These are phyloP conservation scores for Gonapodya sp. DNA, from an alignment of 192 early-diverging fungal genomes.

Conservation along the genomic window DNA sequence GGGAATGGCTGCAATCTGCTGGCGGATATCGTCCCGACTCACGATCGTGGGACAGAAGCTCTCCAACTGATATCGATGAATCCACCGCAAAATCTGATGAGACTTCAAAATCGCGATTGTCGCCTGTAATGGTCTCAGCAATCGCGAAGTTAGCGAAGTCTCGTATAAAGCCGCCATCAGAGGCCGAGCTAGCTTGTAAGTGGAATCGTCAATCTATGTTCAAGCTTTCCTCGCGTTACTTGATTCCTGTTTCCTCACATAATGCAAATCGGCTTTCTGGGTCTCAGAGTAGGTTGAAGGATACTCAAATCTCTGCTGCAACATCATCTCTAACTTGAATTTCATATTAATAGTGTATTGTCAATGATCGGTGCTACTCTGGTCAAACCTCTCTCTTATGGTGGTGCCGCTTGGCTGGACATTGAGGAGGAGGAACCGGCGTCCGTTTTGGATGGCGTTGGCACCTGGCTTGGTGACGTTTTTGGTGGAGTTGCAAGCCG, in stretches of 20 bases:
- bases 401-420: not conserved
- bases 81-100: not conserved
- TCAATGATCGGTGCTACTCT: not conserved
- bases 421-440: not conserved
- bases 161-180: not conserved
- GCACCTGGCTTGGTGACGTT: not conserved
- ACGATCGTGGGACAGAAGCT: not conserved
- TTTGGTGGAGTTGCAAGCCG: not conserved
- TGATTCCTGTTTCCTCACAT: not conserved
- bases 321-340: not conserved
- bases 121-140: not conserved
- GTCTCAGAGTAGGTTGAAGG: not conserved
- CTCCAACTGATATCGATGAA: not conserved
- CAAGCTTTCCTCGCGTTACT: not conserved
- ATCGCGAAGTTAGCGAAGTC: not conserved
- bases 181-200: not conserved
- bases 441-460: not conserved
- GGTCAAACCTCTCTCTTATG: not conserved
- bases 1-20: not conserved
- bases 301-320: not conserved
- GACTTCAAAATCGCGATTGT: not conserved
- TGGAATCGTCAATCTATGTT: not conserved
- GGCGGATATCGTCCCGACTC: not conserved
- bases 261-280: too few species aligned
- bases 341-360: not conserved